Evolutionary conservation across 2,329 filamentous ascomycete species (phyloP).

Genomic region (Neonectria neomacrospora): DNA sequence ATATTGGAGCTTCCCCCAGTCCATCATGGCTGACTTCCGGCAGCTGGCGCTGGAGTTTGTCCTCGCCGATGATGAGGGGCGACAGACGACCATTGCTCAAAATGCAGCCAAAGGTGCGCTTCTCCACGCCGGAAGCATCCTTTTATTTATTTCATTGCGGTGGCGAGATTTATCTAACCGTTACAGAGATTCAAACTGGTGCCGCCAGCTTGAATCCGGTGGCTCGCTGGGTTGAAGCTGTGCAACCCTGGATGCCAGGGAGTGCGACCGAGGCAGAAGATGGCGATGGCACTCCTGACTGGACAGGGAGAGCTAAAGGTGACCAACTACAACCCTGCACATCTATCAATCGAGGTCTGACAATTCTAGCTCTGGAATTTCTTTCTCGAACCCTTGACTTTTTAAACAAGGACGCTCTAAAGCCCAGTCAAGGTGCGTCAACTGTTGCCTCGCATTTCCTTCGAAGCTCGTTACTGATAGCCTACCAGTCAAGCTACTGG

Average conservation of each 20-base stretch:
- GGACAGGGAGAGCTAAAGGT: constrained; percentile 66
- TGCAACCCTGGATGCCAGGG: constrained; percentile 65
- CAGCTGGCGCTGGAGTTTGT: constrained; percentile 66
- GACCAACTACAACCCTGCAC: background rate
- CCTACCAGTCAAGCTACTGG: constrained; percentile 55
- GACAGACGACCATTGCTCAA: constrained; percentile 54
- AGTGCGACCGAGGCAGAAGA: constrained; percentile 53
- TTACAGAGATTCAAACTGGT: constrained; percentile 58
- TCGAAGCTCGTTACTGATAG: constrained; percentile 22
- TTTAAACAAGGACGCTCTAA: constrained; percentile 59
- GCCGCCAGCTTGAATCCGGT: constrained; percentile 58
- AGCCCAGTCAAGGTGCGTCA: constrained; percentile 59
- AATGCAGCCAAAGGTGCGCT: constrained; percentile 57
- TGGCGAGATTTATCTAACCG: constrained; percentile 25
- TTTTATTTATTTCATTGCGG: background rate
- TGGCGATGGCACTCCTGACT: constrained; percentile 57
- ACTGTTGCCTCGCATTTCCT: background rate
- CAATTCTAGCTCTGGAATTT: constrained; percentile 62
- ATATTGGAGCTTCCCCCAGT: constrained; percentile 2
- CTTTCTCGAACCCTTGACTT: constrained; percentile 63
- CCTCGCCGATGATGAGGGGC: constrained; percentile 60
- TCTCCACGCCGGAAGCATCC: background rate
- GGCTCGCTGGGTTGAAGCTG: constrained; percentile 66
- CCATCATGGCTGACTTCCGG: constrained; percentile 61
- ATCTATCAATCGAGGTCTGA: constrained; percentile 12